A percentile compares a stretch with the other conserved stretches of the same genome.
phyloP scores from a whole-genome alignment of 495 filamentous ascomycete species.

The Bryoglossum gracile region DNA sequence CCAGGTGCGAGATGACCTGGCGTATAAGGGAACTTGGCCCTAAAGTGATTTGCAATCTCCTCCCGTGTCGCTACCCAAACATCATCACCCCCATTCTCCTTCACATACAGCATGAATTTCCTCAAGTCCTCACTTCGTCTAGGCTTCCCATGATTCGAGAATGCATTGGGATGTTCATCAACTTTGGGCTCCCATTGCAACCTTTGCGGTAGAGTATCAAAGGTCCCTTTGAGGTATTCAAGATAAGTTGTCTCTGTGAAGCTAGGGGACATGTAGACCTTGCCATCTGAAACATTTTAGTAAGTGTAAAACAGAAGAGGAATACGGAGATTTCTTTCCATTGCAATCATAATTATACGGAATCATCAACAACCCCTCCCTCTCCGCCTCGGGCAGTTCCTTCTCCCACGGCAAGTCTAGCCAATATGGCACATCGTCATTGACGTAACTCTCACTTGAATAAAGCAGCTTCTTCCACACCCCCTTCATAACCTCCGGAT shows the following conservation, averaged over 20 bases:
- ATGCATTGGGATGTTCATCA: conserved; percentile 14
- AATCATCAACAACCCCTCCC: conserved; percentile 33
- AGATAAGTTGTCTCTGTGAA: conserved; percentile 6
- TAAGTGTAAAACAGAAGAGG: not conserved
- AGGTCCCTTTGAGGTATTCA: conserved; percentile 14
- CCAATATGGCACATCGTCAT: conserved; percentile 36
- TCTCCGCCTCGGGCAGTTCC: conserved; percentile 18
- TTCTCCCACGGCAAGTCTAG: conserved; percentile 31
- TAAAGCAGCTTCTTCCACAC: conserved; percentile 28
- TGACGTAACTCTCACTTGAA: conserved; percentile 29
- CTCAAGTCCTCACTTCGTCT: conserved; percentile 9
- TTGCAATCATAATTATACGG: conserved; percentile 27
- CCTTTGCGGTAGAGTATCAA: conserved; percentile 20
- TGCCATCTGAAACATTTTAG: conserved; percentile 6
- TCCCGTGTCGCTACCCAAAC: conserved; percentile 18
- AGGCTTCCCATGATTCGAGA: conserved; percentile 10
- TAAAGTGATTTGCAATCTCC: conserved; percentile 18
- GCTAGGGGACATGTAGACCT: conserved; percentile 15
- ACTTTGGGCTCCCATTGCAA: conserved; percentile 17
- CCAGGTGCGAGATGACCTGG: conserved; percentile 12
- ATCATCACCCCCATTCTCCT: conserved; percentile 12
- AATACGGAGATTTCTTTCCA: not conserved
- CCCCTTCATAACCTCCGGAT: conserved; percentile 31
- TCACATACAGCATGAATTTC: conserved; percentile 16
- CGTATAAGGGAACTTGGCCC: conserved; percentile 12